These are phyloP conservation scores for Kregervanrija pseudodelftensis DNA, from an alignment of 805 yeast species.

Conservation along the genomic window DNA sequence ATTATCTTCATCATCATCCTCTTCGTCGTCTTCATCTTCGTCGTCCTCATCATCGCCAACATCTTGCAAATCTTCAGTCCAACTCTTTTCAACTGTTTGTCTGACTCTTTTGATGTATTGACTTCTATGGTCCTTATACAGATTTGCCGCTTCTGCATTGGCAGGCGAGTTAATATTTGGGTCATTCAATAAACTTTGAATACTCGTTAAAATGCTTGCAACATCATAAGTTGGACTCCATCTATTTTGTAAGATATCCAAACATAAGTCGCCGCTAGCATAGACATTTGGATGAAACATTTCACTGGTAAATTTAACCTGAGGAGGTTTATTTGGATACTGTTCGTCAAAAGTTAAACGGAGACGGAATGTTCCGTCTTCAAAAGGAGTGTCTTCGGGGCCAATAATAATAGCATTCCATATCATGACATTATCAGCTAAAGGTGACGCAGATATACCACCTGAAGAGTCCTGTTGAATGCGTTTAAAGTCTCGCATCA, in stretches of 20 bases:
- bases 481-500: slow-evolving; percentile 97
- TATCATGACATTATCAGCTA: slow-evolving; percentile 94
- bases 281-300: slow-evolving; percentile 99
- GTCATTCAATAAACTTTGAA: slow-evolving; percentile 87
- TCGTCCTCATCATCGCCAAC: slow-evolving; percentile 42
- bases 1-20: slow-evolving; percentile 17
- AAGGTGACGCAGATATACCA: slow-evolving; percentile 95
- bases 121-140: slow-evolving; percentile 89
- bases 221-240: slow-evolving; percentile 99
- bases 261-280: slow-evolving; percentile 89
- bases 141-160: slow-evolving; percentile 93
- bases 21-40: slow-evolving; percentile 27
- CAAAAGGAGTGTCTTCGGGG: slow-evolving; percentile 95
- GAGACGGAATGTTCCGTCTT: slow-evolving; percentile 92
- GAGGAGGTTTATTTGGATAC: slow-evolving; percentile 95
- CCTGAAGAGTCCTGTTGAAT: slow-evolving; percentile 98
- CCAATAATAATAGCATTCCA: slow-evolving; percentile 99
- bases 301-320: slow-evolving; percentile 81
- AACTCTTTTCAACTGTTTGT: slow-evolving; percentile 89
- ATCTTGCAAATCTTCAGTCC: slow-evolving; percentile 75
- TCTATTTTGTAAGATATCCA: slow-evolving; percentile 91
- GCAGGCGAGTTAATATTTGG: slow-evolving; percentile 97
- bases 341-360: slow-evolving; percentile 89
- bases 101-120: slow-evolving; percentile 88
- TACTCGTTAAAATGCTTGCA: slow-evolving; percentile 86